These are phyloP conservation scores for Leccinum fuscescens DNA, from an alignment of 1,284 basidiomycete species.

Conservation along the genomic window DNA sequence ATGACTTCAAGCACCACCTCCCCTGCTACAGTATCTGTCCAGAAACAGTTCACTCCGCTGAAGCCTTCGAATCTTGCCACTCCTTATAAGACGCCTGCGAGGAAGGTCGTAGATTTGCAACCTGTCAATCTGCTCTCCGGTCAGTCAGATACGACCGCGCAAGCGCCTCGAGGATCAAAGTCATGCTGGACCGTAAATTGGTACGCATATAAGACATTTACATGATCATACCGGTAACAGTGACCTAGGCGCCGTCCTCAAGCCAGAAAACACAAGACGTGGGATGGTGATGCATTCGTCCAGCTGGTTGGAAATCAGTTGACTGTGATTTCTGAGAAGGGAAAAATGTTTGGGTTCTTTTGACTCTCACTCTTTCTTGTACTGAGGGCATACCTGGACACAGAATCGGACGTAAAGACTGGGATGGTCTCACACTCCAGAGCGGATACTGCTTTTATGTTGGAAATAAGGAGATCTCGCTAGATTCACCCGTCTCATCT, in stretches of 20 bases:
- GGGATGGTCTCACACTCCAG: slow-evolving; percentile 56
- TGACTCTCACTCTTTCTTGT: slow-evolving; percentile 4
- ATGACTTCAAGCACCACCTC: slow-evolving; percentile 18
- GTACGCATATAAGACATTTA: slow-evolving; percentile 35
- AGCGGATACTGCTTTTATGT: slow-evolving; percentile 51
- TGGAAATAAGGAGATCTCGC: slow-evolving; percentile 60
- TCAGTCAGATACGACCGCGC: slow-evolving; percentile 10
- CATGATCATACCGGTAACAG: slow-evolving; percentile 7
- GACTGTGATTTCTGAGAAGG: slow-evolving; percentile 65
- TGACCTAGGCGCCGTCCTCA: slow-evolving; percentile 70
- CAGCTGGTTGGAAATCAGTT: slow-evolving; percentile 49
- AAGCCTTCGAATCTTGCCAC: slow-evolving; percentile 35
- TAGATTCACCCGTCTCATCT: slow-evolving; percentile 50
- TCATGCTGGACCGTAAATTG: slow-evolving; percentile 70
- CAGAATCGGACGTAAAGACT: slow-evolving; percentile 62
- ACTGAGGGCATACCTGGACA: slow-evolving; percentile 11
- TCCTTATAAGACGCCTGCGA: slow-evolving; percentile 29
- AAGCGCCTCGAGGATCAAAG: slow-evolving; percentile 16
- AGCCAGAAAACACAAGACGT: slow-evolving; percentile 81
- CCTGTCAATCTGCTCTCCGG: slow-evolving; percentile 39
- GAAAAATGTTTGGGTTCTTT: slow-evolving; percentile 51
- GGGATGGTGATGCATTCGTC: slow-evolving; percentile 79
- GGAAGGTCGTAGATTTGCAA: slow-evolving; percentile 40
- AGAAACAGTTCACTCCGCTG: slow-evolving; percentile 48
- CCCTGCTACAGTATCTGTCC: slow-evolving; percentile 19